A percentile compares a stretch with the other conserved stretches of the same genome.
Evolutionary conservation across 2,329 filamentous ascomycete species (phyloP).

Genomic region (Fusarium anguioides): DNA sequence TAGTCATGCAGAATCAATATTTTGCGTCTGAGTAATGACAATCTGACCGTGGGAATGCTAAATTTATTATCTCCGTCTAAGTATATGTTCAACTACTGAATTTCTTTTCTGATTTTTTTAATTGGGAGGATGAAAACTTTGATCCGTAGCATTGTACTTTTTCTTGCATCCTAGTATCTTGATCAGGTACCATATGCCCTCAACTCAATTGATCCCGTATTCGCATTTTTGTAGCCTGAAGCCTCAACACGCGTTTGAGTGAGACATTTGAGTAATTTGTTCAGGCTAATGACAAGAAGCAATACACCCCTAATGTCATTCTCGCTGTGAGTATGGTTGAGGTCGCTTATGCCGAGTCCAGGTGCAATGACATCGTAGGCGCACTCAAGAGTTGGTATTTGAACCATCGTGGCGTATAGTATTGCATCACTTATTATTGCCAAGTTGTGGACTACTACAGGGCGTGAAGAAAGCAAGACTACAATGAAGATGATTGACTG

Average conservation of each 20-base stretch:
- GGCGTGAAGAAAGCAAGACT: neutral
- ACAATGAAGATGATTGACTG: neutral
- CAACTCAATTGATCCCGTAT: neutral
- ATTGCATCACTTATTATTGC: slow-evolving; percentile 7
- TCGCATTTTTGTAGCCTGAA: neutral
- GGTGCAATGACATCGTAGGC: neutral
- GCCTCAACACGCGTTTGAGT: neutral
- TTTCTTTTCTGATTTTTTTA: neutral
- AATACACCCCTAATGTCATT: neutral
- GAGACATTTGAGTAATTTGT: slow-evolving; percentile 7
- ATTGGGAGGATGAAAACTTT: neutral
- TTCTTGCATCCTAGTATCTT: neutral
- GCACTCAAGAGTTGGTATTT: neutral
- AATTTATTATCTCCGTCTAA: too few species aligned
- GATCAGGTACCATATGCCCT: neutral
- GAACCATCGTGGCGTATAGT: slow-evolving; percentile 7
- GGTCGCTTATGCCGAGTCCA: neutral
- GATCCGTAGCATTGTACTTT: too few species aligned
- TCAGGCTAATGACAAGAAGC: neutral
- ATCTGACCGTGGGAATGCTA: neutral
- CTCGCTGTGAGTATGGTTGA: too few species aligned
- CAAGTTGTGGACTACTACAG: neutral
- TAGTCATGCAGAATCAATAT: neutral
- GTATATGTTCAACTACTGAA: too few species aligned
- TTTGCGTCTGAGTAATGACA: neutral